phyloP scores from a whole-genome alignment of 352 stramenopile species.

The Bremia lactucae region DNA sequence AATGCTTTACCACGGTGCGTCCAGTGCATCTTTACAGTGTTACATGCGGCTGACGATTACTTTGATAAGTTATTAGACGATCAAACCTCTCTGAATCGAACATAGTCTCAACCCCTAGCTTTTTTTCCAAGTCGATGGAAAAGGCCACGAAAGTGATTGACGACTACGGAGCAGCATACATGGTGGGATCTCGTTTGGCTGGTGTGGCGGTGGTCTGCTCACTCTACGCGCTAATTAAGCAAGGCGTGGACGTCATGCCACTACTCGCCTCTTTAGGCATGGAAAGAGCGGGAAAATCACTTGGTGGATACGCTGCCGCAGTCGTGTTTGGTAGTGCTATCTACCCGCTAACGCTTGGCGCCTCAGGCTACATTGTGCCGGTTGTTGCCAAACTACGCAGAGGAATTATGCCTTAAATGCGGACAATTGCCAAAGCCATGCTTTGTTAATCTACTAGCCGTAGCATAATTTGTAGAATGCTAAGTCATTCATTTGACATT shows the following conservation, averaged over 20 bases:
- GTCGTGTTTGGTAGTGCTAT: slow-evolving; percentile 71
- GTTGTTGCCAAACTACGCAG: slow-evolving; percentile 50
- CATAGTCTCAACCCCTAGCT: slow-evolving; percentile 14
- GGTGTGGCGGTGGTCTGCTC: slow-evolving; percentile 62
- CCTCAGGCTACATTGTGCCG: slow-evolving; percentile 66
- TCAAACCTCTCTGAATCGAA: slow-evolving; percentile 5
- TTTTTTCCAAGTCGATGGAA: slow-evolving; percentile 57
- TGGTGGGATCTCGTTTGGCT: slow-evolving; percentile 78
- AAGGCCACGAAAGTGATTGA: slow-evolving; percentile 66
- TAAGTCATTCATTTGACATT: slow-evolving; percentile 1
- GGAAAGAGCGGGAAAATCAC: slow-evolving; percentile 52
- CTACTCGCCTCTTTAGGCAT: slow-evolving; percentile 60
- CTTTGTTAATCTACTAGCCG: too few relatives aligned
- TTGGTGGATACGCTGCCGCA: slow-evolving; percentile 65
- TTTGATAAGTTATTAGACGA: slow-evolving; percentile 9
- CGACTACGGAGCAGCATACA: slow-evolving; percentile 82
- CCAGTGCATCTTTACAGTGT: too few relatives aligned
- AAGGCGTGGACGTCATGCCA: slow-evolving; percentile 76
- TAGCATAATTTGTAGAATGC: too few relatives aligned
- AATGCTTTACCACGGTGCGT: slow-evolving; percentile 45
- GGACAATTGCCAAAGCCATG: too few relatives aligned
- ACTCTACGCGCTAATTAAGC: slow-evolving; percentile 69
- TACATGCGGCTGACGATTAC: too few relatives aligned
- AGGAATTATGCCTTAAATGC: slow-evolving; percentile 30
- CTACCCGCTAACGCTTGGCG: slow-evolving; percentile 70